Evolutionary conservation across 2,329 filamentous ascomycete species (phyloP).

Genomic region (Cordyceps tenuipes): DNA sequence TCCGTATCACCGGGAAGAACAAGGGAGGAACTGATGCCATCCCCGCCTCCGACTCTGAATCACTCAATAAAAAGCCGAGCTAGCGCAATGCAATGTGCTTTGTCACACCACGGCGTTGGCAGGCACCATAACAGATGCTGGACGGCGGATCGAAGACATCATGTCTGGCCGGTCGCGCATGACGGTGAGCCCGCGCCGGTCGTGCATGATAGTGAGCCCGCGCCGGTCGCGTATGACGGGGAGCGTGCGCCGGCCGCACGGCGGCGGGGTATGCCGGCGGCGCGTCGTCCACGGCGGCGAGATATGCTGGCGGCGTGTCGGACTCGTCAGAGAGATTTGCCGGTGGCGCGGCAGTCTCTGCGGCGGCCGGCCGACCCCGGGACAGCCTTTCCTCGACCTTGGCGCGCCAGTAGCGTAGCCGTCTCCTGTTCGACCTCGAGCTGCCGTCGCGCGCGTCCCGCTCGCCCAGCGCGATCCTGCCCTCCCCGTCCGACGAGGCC

Average conservation of each 20-base stretch:
- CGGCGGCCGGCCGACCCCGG: no score
- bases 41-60: neutral
- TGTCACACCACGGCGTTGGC: neutral
- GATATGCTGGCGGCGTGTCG: no score
- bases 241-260: no score
- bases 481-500: no score
- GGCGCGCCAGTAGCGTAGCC: neutral
- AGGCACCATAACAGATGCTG: neutral
- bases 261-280: neutral
- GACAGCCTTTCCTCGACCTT: neutral
- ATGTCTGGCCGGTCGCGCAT: no score
- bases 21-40: neutral
- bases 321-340: no score
- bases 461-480: neutral
- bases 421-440: neutral
- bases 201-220: no score
- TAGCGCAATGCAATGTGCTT: neutral
- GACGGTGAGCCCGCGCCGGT: no score
- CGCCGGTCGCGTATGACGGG: no score
- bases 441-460: neutral
- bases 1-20: neutral
- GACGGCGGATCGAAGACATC: no score
- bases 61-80: neutral
- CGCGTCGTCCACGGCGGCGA: neutral
- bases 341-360: no score